phyloP scores from a whole-genome alignment of 805 yeast genomes.

The Pichia nanzhaoensis region DNA sequence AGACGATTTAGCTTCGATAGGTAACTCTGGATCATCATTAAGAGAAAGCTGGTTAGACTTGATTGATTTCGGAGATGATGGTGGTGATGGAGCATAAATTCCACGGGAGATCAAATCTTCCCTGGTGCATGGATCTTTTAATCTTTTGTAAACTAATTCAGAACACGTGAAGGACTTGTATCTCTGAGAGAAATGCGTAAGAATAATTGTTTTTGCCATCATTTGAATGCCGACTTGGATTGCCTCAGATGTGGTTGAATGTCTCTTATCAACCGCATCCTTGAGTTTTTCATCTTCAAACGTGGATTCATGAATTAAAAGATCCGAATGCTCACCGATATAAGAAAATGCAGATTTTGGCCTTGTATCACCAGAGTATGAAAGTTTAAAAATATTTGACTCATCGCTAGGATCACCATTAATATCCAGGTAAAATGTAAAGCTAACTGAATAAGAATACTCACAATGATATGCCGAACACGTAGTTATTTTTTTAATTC shows the following conservation, averaged over 20 bases:
- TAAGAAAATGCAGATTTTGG: slow-evolving; percentile 58
- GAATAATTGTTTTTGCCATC: slow-evolving; percentile 62
- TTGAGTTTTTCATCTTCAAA: slow-evolving; percentile 68
- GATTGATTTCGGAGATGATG: slow-evolving; percentile 13
- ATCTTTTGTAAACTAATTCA: slow-evolving; percentile 20
- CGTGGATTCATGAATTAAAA: slow-evolving; percentile 90
- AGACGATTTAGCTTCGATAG: slow-evolving; percentile 18
- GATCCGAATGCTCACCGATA: slow-evolving; percentile 60
- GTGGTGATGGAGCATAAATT: background rate
- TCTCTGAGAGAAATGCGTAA: slow-evolving; percentile 92
- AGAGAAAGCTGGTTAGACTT: slow-evolving; percentile 12
- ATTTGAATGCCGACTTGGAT: slow-evolving; percentile 59
- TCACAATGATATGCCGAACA: slow-evolving; percentile 82
- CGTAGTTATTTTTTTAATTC: slow-evolving; percentile 42
- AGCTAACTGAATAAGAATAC: slow-evolving; percentile 65
- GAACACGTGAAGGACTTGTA: slow-evolving; percentile 49
- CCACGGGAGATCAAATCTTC: slow-evolving; percentile 6
- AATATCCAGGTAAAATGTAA: slow-evolving; percentile 36
- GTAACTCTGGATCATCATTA: slow-evolving; percentile 15
- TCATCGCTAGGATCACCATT: background rate
- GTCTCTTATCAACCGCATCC: slow-evolving; percentile 79
- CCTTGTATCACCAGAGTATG: slow-evolving; percentile 94
- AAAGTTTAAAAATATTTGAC: slow-evolving; percentile 47
- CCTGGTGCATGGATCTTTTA: slow-evolving; percentile 15
- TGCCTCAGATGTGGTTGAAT: slow-evolving; percentile 87